Conservation (phyloP, 805 yeast genomes). For the Komagataella mondaviorum region DNA sequence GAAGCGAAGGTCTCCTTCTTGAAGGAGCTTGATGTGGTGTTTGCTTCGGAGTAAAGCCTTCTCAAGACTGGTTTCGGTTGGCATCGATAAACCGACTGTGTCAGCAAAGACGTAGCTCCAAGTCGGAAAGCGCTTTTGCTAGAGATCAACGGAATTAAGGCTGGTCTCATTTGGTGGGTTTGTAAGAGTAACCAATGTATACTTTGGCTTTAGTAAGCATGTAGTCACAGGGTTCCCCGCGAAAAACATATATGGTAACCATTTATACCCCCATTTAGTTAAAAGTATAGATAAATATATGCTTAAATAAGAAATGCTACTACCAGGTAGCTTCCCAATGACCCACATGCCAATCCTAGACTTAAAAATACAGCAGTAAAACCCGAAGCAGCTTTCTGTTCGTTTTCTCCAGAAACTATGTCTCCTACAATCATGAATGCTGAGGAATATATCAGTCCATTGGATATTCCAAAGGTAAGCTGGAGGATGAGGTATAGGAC, state of each 20-base stretch:
- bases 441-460: conserved; percentile 75
- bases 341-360: conserved; percentile 68
- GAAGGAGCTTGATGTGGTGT: not conserved
- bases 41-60: not conserved
- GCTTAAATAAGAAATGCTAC: conserved; percentile 17
- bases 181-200: not conserved
- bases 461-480: conserved; percentile 70
- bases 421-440: conserved; percentile 67
- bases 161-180: not conserved
- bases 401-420: conserved; percentile 44
- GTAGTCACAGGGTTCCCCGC: not conserved
- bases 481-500: conserved; percentile 55
- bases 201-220: not conserved
- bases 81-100: not conserved
- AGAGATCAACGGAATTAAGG: not conserved
- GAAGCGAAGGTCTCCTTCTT: not conserved
- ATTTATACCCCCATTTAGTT: not conserved
- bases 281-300: not conserved
- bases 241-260: not conserved
- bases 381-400: conserved; percentile 85
- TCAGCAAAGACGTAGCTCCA: not conserved
- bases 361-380: conserved; percentile 73
- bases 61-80: not conserved
- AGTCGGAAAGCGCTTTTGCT: not conserved
- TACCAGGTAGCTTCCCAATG: conserved; percentile 58